phyloP scores from a whole-genome alignment of 139 green algal genomes.

The Micractinium conductrix region DNA sequence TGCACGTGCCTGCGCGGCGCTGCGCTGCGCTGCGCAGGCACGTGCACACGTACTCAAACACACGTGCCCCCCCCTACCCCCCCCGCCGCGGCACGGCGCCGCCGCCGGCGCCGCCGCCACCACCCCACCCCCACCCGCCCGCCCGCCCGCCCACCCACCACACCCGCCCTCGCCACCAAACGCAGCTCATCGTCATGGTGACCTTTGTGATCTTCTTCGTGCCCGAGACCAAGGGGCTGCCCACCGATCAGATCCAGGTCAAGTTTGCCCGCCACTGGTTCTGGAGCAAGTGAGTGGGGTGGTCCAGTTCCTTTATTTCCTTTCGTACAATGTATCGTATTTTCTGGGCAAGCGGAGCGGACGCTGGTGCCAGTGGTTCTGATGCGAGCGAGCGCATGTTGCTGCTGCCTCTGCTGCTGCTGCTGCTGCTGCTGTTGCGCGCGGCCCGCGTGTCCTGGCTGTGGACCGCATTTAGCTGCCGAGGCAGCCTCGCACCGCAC shows the following conservation, averaged over 20 bases:
- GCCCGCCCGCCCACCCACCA: too few relatives aligned
- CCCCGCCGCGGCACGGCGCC: too few relatives aligned
- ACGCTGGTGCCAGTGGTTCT: not conserved
- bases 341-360: not conserved
- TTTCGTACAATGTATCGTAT: too few relatives aligned
- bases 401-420: not conserved
- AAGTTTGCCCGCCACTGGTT: conserved; percentile 16
- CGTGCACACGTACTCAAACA: too few relatives aligned
- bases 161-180: not conserved
- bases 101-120: too few relatives aligned
- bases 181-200: conserved; percentile 38
- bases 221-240: conserved; percentile 72
- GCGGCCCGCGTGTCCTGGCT: too few relatives aligned
- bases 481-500: not conserved
- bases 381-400: not conserved
- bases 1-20: too few relatives aligned
- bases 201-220: conserved; percentile 59
- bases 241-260: conserved; percentile 52
- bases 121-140: not conserved
- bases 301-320: not conserved
- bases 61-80: too few relatives aligned
- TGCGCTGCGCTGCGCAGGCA: too few relatives aligned
- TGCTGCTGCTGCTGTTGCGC: not conserved
- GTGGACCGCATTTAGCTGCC: not conserved
- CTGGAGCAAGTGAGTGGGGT: conserved; percentile 8